Evolutionary conservation across 139 green algal genomes (phyloP).

Genomic region (Tetraselmis chui): DNA sequence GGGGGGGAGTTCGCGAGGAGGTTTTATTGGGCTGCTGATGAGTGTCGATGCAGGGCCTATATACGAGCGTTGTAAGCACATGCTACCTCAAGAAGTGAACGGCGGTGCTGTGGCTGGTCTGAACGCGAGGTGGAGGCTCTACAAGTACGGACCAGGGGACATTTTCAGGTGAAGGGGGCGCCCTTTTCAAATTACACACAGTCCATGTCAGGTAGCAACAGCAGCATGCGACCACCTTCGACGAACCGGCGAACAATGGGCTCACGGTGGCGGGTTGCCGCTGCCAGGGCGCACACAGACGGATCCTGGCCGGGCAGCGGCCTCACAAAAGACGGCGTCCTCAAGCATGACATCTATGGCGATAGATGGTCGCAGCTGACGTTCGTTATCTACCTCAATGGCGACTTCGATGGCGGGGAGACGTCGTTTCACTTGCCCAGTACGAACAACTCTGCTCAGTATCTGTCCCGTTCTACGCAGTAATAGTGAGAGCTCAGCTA

Average conservation of each 20-base stretch:
- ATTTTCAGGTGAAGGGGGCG: not conserved
- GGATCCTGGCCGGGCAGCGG: constrained; percentile 6
- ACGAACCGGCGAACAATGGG: no score
- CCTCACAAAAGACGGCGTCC: constrained; percentile 1
- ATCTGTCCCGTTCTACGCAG: no score
- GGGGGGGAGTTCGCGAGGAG: no score
- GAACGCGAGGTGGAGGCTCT: constrained; percentile 1
- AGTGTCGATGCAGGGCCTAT: not conserved
- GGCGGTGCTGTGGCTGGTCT: not conserved
- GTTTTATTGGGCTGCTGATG: no score
- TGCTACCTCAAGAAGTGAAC: not conserved
- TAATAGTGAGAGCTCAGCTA: no score
- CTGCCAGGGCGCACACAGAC: constrained; percentile 3
- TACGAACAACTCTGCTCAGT: not conserved
- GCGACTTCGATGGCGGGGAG: constrained; percentile 18
- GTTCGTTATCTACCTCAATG: constrained; percentile 28
- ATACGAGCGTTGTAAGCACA: not conserved
- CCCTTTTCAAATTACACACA: not conserved
- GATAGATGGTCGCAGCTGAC: constrained; percentile 12
- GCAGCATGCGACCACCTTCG: no score
- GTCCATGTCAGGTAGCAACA: no score
- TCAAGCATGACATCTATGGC: constrained; percentile 3
- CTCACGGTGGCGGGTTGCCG: not conserved
- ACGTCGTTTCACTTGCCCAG: constrained; percentile 23
- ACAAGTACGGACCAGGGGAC: not conserved